Conservation (phyloP, 352 stramenopile species). For the Blastocystis hominis region DNA sequence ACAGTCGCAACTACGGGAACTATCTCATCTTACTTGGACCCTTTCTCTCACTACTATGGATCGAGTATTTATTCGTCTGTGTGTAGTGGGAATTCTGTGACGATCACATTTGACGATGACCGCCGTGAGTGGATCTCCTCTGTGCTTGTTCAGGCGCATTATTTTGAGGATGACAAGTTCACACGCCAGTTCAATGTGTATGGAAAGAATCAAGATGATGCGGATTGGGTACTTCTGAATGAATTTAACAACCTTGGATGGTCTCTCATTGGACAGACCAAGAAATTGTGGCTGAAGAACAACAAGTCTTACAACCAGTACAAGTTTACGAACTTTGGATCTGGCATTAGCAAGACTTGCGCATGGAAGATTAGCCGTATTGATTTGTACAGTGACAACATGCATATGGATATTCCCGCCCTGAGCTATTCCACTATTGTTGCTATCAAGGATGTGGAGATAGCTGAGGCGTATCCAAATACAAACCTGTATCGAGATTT, state of each 20-base stretch:
- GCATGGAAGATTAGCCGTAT: neutral
- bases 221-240: neutral
- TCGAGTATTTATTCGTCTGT: neutral
- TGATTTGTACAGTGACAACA: neutral
- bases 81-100: neutral
- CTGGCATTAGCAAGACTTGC: neutral
- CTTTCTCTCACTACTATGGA: neutral
- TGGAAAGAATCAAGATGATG: neutral
- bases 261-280: neutral
- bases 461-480: neutral
- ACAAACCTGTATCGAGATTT: neutral
- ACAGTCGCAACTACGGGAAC: neutral
- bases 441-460: neutral
- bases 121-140: slow-evolving; percentile 28
- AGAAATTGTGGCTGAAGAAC: neutral
- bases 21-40: neutral
- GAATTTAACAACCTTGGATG: neutral
- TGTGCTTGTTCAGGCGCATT: neutral
- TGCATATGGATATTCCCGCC: neutral
- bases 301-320: neutral
- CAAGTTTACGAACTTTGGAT: slow-evolving; percentile 19
- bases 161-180: neutral
- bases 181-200: neutral
- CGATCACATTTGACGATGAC: neutral
- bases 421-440: neutral